Evolutionary conservation across 2,329 filamentous ascomycete species (phyloP).

Genomic region (Fusarium tricinctum): DNA sequence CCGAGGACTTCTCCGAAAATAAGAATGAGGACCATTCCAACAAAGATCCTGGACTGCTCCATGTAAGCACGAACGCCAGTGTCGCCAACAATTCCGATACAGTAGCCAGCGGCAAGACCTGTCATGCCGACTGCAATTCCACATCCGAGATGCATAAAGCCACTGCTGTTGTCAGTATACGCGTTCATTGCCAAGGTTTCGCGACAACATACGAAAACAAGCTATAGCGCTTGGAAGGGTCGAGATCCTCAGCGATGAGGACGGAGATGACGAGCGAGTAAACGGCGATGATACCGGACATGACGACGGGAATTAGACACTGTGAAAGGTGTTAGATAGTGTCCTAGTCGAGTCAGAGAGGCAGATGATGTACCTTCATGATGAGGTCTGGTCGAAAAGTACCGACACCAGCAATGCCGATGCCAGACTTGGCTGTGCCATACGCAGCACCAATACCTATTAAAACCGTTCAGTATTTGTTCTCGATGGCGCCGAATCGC

Average conservation of each 20-base stretch:
- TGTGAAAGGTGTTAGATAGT: constrained; percentile 54
- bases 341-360: background rate
- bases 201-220: constrained; percentile 78
- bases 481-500: constrained; percentile 23
- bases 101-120: constrained; percentile 93
- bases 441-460: constrained; percentile 81
- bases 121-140: constrained; percentile 93
- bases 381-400: constrained; percentile 89
- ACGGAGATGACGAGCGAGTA: constrained; percentile 98
- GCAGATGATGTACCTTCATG: constrained; percentile 78
- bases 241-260: constrained; percentile 91
- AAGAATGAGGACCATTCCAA: constrained; percentile 97
- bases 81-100: constrained; percentile 96
- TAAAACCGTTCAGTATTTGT: constrained; percentile 47
- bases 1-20: constrained; percentile 99
- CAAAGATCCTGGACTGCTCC: constrained; percentile 95
- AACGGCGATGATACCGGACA: constrained; percentile 99
- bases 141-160: constrained; percentile 93
- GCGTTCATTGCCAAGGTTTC: background rate
- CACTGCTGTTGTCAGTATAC: constrained; percentile 63
- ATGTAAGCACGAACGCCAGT: constrained; percentile 95
- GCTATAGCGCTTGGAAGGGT: constrained; percentile 79
- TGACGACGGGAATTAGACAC: constrained; percentile 91
- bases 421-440: constrained; percentile 89
- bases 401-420: constrained; percentile 87